Evolutionary conservation across 2,329 filamentous ascomycete genomes (phyloP).

Genomic region (Coniosporium tulheliwenetii): DNA sequence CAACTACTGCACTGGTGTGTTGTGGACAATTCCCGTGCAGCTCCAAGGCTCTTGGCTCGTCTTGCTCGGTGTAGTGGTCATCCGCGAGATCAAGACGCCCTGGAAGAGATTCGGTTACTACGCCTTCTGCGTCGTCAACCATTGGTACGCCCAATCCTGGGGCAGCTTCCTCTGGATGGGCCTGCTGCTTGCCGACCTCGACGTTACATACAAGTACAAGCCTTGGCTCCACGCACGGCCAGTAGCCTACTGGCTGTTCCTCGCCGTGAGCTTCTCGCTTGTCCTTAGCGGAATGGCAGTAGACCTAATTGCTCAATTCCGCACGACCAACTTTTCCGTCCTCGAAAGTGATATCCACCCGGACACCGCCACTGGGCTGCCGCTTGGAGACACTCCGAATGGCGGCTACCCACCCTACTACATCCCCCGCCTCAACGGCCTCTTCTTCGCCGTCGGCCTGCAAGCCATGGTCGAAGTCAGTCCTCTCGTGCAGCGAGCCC

Average conservation of each 20-base stretch:
- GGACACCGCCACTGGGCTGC: slow-evolving; percentile 20
- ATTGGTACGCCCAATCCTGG: slow-evolving; percentile 33
- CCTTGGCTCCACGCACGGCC: slow-evolving; percentile 19
- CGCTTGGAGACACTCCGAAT: slow-evolving; percentile 16
- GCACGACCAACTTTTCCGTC: slow-evolving; percentile 20
- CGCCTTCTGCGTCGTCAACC: slow-evolving; percentile 23
- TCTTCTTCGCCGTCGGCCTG: slow-evolving; percentile 21
- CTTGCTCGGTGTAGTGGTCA: slow-evolving; percentile 24
- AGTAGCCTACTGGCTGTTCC: slow-evolving; percentile 19
- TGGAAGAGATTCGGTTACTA: slow-evolving; percentile 33
- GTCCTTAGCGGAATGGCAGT: slow-evolving; percentile 17
- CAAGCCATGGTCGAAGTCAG: slow-evolving; percentile 20
- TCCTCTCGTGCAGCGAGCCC: slow-evolving; percentile 22
- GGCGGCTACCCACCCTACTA: slow-evolving; percentile 27
- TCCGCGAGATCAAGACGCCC: slow-evolving; percentile 27
- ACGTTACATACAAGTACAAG: slow-evolving; percentile 29
- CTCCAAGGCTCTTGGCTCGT: slow-evolving; percentile 31
- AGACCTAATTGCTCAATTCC: slow-evolving; percentile 21
- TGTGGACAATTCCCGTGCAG: slow-evolving; percentile 35
- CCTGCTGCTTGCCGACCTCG: slow-evolving; percentile 28
- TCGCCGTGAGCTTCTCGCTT: slow-evolving; percentile 15
- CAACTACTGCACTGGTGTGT: slow-evolving; percentile 33
- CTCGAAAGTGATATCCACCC: slow-evolving; percentile 29
- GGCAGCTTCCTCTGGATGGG: slow-evolving; percentile 30
- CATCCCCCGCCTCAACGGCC: slow-evolving; percentile 25